A percentile compares a stretch with the other conserved stretches of the same genome.
phyloP scores from a whole-genome alignment of 495 filamentous ascomycete species.

The Trichoderma gamsii region DNA sequence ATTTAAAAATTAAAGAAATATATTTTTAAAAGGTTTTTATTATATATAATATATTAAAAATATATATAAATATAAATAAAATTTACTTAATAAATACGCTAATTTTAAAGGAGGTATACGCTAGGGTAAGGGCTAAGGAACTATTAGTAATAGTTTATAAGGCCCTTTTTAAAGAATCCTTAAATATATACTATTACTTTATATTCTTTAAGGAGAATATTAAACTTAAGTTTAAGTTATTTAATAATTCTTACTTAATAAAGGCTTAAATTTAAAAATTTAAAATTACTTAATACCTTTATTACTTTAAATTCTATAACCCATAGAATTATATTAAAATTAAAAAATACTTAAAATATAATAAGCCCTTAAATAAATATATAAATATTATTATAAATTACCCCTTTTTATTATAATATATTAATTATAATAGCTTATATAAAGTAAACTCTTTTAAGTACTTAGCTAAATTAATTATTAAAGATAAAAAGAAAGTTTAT shows the following conservation, averaged over 20 bases:
- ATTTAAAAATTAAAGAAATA: background rate
- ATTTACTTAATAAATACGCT: background rate
- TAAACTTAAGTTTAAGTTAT: background rate
- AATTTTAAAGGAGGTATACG: background rate
- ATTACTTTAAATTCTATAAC: background rate
- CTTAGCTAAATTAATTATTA: background rate
- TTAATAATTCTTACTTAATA: background rate
- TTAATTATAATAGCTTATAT: background rate
- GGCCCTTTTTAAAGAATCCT: background rate
- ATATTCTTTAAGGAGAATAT: background rate
- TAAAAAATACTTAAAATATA: background rate
- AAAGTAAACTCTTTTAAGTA: background rate
- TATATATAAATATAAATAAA: background rate
- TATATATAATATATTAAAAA: background rate
- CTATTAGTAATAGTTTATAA: background rate
- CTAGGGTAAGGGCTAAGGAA: background rate
- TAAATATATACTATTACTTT: background rate
- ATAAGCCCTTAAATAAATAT: background rate
- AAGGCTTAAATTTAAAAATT: background rate
- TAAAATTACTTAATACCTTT: background rate
- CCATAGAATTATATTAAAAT: background rate
- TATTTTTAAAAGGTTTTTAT: background rate
- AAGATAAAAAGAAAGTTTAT: background rate
- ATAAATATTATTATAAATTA: background rate
- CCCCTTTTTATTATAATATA: background rate